Percentiles rank a stretch among this genome's conserved stretches.
phyloP scores from a whole-genome alignment of 768 basidiomycete genomes.

The Lyophyllum shimeji region DNA sequence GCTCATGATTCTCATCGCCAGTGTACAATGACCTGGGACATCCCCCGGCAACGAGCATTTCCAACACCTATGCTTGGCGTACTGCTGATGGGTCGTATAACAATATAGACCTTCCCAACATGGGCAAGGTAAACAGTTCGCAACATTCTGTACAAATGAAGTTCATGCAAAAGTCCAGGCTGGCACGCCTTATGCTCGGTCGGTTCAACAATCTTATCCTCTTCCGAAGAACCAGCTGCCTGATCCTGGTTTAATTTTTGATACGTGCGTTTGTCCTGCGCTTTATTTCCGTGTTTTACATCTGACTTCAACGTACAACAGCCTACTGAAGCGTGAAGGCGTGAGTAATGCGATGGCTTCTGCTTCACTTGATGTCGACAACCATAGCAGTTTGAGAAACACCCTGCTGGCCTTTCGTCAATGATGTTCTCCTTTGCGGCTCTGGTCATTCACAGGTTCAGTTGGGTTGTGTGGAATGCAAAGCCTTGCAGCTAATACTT shows the following conservation, averaged over 20 bases:
- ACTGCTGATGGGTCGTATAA: slow-evolving; percentile 77
- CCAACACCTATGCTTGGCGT: slow-evolving; percentile 64
- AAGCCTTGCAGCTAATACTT: background rate
- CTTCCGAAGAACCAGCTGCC: slow-evolving; percentile 70
- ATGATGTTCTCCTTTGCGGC: slow-evolving; percentile 84
- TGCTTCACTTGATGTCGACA: background rate
- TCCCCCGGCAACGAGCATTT: slow-evolving; percentile 70
- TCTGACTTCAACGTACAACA: slow-evolving; percentile 4
- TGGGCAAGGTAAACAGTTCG: slow-evolving; percentile 54
- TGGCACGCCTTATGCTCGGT: slow-evolving; percentile 77
- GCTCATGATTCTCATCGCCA: slow-evolving; percentile 23
- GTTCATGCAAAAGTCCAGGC: slow-evolving; percentile 35
- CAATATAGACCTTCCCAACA: slow-evolving; percentile 63
- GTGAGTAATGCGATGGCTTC: slow-evolving; percentile 31
- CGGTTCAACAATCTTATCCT: slow-evolving; percentile 69
- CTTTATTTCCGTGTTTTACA: background rate
- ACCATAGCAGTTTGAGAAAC: slow-evolving; percentile 57
- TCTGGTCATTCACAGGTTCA: slow-evolving; percentile 75
- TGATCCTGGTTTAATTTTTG: slow-evolving; percentile 79
- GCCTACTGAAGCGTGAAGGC: slow-evolving; percentile 66
- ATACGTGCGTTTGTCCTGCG: slow-evolving; percentile 45
- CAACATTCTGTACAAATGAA: background rate
- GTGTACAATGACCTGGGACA: slow-evolving; percentile 84
- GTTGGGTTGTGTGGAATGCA: background rate
- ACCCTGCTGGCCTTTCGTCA: slow-evolving; percentile 78